Evolutionary conservation across 2,329 filamentous ascomycete species (phyloP).

Genomic region (Colletotrichum tabaci): DNA sequence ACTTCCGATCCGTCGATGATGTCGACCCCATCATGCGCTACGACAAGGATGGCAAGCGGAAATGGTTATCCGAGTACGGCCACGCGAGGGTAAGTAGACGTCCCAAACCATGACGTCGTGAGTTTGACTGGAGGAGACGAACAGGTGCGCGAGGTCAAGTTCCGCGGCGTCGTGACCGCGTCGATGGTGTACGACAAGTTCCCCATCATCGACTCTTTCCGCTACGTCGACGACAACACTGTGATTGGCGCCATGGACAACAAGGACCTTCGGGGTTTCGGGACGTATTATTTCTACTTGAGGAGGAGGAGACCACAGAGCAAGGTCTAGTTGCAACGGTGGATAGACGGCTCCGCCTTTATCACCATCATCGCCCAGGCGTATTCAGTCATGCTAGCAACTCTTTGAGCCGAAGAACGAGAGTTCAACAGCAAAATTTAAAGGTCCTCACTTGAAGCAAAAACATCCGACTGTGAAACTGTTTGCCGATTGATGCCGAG

Average conservation of each 20-base stretch:
- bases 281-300: constrained; percentile 48
- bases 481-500: constrained; percentile 3
- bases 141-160: constrained; percentile 47
- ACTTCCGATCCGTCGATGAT: constrained; percentile 49
- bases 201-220: constrained; percentile 51
- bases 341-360: no score
- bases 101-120: no score
- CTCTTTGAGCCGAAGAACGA: no score
- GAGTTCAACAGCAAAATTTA: no score
- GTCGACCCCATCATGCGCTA: constrained; percentile 50
- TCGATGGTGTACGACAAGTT: constrained; percentile 50
- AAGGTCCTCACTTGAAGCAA: no score
- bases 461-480: background rate
- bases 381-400: no score
- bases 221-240: constrained; percentile 46
- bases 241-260: constrained; percentile 49
- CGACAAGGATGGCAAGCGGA: constrained; percentile 39
- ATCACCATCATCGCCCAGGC: no score
- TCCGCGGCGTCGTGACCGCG: constrained; percentile 46
- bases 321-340: background rate
- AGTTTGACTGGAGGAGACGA: no score
- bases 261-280: constrained; percentile 35
- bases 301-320: constrained; percentile 18
- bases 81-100: constrained; percentile 35
- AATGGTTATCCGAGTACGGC: constrained; percentile 34